Percentiles rank a stretch among this genome's conserved stretches.
Conservation (phyloP, 805 yeast genomes). For the Candida gorgasii region DNA sequence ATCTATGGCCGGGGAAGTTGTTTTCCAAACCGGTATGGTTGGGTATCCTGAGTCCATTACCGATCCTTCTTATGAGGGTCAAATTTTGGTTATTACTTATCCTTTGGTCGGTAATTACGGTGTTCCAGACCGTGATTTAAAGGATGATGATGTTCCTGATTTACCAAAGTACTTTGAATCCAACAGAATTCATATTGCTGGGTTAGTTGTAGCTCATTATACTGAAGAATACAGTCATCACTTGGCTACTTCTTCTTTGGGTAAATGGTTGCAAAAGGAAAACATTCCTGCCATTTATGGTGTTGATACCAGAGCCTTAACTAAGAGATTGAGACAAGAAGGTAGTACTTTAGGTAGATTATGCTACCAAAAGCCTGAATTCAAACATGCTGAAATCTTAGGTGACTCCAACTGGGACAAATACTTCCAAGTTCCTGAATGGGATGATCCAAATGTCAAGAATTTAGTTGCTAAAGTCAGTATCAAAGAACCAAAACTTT, state of each 20-base stretch:
- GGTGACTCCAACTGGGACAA: constrained; percentile 52
- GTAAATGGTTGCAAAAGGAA: constrained; percentile 89
- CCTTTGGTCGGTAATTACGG: constrained; percentile 99
- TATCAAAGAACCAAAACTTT: constrained; percentile 69
- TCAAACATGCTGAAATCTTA: constrained; percentile 33
- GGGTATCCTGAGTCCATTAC: constrained; percentile 98
- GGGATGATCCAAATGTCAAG: constrained; percentile 89
- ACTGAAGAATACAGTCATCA: constrained; percentile 95
- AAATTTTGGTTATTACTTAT: constrained; percentile 92
- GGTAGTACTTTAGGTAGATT: constrained; percentile 95
- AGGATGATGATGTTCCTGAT: constrained; percentile 64
- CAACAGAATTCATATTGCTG: constrained; percentile 89
- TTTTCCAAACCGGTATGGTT: constrained; percentile 99
- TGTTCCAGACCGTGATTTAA: constrained; percentile 82
- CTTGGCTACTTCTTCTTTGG: constrained; percentile 89
- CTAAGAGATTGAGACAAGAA: constrained; percentile 86
- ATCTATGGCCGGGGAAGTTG: constrained; percentile 93
- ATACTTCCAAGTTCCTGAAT: constrained; percentile 74
- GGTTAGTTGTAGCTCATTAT: constrained; percentile 94
- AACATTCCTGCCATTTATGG: constrained; percentile 96
- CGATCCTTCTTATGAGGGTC: constrained; percentile 98
- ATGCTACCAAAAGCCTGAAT: constrained; percentile 52
- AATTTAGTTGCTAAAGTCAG: constrained; percentile 94
- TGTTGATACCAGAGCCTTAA: constrained; percentile 93
- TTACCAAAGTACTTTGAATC: constrained; percentile 95